Evolutionary conservation across 2,329 filamentous ascomycete genomes (phyloP), one percentile per base, ranked within the genome.

Genomic region (Sporothrix brunneoviolacea): DNA sequence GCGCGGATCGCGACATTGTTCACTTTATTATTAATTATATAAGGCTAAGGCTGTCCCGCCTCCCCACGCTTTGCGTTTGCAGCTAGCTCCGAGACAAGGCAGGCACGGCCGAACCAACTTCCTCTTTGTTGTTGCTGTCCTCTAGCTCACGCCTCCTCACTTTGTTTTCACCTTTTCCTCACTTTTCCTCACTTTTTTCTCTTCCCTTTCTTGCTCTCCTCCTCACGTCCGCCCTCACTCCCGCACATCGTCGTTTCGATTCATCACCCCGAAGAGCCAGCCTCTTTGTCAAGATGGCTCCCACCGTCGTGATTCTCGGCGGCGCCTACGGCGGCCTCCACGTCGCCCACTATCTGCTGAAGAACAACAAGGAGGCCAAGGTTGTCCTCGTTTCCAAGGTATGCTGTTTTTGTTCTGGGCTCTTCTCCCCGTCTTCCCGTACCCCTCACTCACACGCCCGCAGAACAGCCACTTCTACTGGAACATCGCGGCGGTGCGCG

Each of bases 391-490:
- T 81, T 39, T 75, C 75, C 48, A 76, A 77, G 68, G 76, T 78
- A 64, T 59, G 62, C 3, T 22, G 22, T 39, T 28, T 12, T 8
- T 33, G 12, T 6, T 38, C 4, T 5, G n/a, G 8, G 4, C 30
- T 30, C 8, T 42, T n/a, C 40, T 2, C 30, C 16, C 10, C 7
- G 12, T 27, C 19, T 2, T 42, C 24, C 24, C 24, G 6, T 10
- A 5, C 24, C 24, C 24, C 24, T 10, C 24, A 5, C 40, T 43
- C 27, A 44, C 45, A 6, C 32, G 2, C 10, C 15, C 28, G 24
- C 64, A 80, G 73, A 80, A 72, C 57, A 73, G 68, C 54, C 76
- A 81, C 58, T 76, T 81, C 57, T 81, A 72, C 67, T 80, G 76
- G 77, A 80, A 79, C 63, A 50, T 80, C 5, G 77, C 76, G 22